phyloP scores from a whole-genome alignment of 805 yeast genomes.

The Candida golubevii region DNA sequence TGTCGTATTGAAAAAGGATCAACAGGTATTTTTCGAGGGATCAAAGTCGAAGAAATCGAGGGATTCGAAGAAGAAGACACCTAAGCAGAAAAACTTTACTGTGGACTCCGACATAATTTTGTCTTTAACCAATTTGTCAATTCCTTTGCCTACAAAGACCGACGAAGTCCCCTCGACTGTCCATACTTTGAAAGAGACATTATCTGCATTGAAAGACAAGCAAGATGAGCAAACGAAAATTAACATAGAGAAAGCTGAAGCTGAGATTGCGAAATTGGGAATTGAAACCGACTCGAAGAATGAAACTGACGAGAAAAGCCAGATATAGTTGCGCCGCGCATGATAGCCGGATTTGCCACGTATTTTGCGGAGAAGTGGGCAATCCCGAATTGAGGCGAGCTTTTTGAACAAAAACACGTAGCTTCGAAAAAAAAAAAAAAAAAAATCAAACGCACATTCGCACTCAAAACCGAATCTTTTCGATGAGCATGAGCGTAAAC shows the following conservation, averaged over 20 bases:
- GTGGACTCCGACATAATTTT: slow-evolving; percentile 79
- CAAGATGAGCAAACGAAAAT: slow-evolving; percentile 79
- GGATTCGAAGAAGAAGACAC: slow-evolving; percentile 38
- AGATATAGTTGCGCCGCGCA: too few relatives aligned
- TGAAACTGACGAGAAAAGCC: slow-evolving; percentile 22
- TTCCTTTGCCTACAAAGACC: slow-evolving; percentile 71
- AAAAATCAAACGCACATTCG: neutral
- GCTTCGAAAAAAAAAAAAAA: too few relatives aligned
- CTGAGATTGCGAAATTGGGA: slow-evolving; percentile 59
- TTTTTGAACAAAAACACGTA: too few relatives aligned
- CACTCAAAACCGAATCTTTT: too few relatives aligned
- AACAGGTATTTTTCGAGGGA: slow-evolving; percentile 54
- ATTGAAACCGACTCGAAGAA: slow-evolving; percentile 38
- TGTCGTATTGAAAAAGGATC: slow-evolving; percentile 59
- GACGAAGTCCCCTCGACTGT: slow-evolving; percentile 68
- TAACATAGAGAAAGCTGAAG: slow-evolving; percentile 72
- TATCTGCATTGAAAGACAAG: slow-evolving; percentile 59
- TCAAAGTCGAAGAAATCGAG: slow-evolving; percentile 37
- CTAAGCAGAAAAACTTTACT: slow-evolving; percentile 54
- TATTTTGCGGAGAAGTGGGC: neutral
- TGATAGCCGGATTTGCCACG: too few relatives aligned
- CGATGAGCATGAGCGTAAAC: too few relatives aligned
- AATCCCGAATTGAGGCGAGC: neutral
- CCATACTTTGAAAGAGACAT: slow-evolving; percentile 66
- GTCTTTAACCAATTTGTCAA: slow-evolving; percentile 68